These are phyloP conservation scores for Alnus rubra DNA, from an alignment of 306 rosid species.

Conservation along the genomic window DNA sequence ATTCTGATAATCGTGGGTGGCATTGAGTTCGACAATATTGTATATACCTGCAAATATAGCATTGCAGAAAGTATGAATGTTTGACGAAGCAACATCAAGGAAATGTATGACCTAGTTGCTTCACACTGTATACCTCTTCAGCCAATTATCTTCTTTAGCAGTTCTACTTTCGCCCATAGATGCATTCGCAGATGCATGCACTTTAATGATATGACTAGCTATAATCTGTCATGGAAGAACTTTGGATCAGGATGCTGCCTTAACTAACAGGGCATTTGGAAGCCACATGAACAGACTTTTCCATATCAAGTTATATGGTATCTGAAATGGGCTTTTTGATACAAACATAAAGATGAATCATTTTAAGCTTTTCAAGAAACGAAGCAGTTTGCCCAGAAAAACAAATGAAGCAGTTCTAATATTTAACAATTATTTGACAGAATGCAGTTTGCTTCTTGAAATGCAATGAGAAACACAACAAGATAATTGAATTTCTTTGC, in stretches of 20 bases:
- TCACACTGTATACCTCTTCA: conserved; percentile 67
- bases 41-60: conserved; percentile 63
- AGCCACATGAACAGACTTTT: conserved; percentile 15
- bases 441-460: conserved; percentile 4
- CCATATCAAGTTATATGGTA: conserved; percentile 8
- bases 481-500: not conserved
- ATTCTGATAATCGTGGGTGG: conserved; percentile 80
- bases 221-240: conserved; percentile 59
- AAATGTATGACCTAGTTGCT: conserved; percentile 7
- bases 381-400: no score
- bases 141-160: conserved; percentile 87
- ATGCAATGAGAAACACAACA: not conserved
- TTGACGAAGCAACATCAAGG: conserved; percentile 17
- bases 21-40: conserved; percentile 81
- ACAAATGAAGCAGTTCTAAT: not conserved
- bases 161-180: conserved; percentile 52
- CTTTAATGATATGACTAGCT: conserved; percentile 87
- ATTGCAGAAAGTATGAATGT: conserved; percentile 21
- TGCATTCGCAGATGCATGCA: conserved; percentile 77
- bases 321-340: conserved; percentile 6
- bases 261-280: conserved; percentile 17
- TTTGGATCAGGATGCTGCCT: conserved; percentile 18
- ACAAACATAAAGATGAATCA: conserved; percentile 4
- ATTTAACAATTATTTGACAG: not conserved
- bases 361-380: not conserved